Evolutionary conservation across 208 protist genomes (phyloP).

Genomic region (Acanthamoeba quina): DNA sequence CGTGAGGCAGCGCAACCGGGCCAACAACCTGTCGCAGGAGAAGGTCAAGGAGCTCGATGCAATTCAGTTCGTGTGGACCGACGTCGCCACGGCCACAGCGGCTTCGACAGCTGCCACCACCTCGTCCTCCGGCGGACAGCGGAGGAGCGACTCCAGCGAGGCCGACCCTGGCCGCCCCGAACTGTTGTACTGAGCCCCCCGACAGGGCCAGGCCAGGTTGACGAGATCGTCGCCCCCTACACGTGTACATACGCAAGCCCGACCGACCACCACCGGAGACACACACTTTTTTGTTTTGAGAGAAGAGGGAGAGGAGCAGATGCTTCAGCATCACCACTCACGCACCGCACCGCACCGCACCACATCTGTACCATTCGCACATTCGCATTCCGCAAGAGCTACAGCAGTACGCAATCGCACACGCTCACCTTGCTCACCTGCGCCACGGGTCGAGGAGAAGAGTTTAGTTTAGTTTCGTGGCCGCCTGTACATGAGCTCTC

Average conservation of each 20-base stretch:
- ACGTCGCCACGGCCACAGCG: neutral
- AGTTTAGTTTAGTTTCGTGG: too few relatives aligned
- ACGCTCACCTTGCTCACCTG: too few relatives aligned
- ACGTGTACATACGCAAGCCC: neutral
- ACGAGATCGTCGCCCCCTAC: neutral
- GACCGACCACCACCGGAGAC: neutral
- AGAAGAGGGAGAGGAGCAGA: neutral
- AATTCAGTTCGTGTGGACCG: conserved; percentile 40
- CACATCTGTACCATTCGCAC: neutral
- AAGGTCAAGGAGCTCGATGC: conserved; percentile 56
- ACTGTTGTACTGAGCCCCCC: neutral
- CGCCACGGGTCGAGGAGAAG: too few relatives aligned
- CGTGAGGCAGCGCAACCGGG: conserved; percentile 18
- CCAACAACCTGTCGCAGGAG: conserved; percentile 37
- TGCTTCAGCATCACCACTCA: neutral
- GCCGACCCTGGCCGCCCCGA: neutral
- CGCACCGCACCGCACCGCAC: neutral
- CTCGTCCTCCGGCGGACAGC: neutral
- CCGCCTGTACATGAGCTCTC: too few relatives aligned
- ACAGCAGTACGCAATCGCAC: neutral
- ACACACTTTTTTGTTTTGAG: neutral
- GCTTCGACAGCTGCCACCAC: neutral
- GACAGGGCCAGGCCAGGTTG: too few relatives aligned
- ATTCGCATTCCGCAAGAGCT: neutral
- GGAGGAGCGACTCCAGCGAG: neutral